Percentiles rank a stretch among this genome's conserved stretches.
Conservation (phyloP, 441 rosid genomes). For the Macaranga tanarius region DNA sequence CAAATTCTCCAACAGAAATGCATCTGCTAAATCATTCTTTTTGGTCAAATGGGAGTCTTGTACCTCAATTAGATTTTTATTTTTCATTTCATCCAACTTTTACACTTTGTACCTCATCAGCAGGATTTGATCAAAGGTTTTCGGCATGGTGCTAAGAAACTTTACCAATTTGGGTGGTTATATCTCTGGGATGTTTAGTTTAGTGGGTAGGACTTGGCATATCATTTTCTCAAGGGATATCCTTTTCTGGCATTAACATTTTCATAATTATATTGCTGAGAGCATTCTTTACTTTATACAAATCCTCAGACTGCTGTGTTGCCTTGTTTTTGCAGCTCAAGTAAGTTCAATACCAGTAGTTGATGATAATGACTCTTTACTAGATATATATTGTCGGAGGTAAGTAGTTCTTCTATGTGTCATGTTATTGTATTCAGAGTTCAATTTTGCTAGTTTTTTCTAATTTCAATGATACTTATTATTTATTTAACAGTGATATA, state of each 20-base stretch:
- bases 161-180: neutral
- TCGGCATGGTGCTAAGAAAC: neutral
- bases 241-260: neutral
- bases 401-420: slow-evolving; percentile 25
- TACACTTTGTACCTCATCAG: neutral
- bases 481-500: slow-evolving; percentile 66
- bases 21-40: neutral
- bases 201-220: neutral
- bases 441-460: neutral
- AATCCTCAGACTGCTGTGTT: slow-evolving; percentile 3
- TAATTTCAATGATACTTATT: neutral
- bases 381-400: slow-evolving; percentile 97
- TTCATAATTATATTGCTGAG: neutral
- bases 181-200: slow-evolving; percentile 5
- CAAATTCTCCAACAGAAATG: neutral
- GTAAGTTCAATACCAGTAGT: slow-evolving; percentile 96
- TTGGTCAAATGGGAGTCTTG: neutral
- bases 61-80: neutral
- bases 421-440: neutral
- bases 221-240: neutral
- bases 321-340: slow-evolving; percentile 55
- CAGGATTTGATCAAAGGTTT: neutral
- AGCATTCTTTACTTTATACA: neutral
- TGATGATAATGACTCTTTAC: slow-evolving; percentile 85
- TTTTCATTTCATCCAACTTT: neutral